Conservation (phyloP, 352 stramenopile genomes). For the Hyaloperonospora brassicae region DNA sequence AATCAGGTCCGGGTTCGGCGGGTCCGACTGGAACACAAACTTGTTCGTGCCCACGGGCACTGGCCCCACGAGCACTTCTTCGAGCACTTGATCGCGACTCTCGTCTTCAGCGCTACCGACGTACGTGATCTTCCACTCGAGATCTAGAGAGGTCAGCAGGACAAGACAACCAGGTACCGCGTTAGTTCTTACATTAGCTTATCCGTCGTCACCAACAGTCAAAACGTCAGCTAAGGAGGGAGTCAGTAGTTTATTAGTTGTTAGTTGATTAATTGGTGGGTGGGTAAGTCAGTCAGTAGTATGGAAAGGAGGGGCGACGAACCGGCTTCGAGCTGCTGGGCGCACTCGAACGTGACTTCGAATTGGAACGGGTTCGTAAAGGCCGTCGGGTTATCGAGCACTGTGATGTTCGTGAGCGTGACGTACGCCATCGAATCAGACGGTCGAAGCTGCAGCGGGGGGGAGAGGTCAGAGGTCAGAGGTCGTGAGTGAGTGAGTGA, state of each 20-base stretch:
- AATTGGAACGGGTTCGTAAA: conserved; percentile 99
- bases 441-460: background rate
- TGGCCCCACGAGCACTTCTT: conserved; percentile 97
- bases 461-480: conserved; percentile 3
- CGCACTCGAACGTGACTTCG: conserved; percentile 99
- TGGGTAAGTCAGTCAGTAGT: too few relatives aligned
- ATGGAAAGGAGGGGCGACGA: conserved; percentile 9
- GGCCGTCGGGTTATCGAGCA: conserved; percentile 96
- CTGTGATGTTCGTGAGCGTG: conserved; percentile 90
- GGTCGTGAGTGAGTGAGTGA: background rate
- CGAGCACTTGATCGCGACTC: conserved; percentile 94
- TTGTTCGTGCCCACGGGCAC: conserved; percentile 97
- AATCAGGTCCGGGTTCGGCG: conserved; percentile 89
- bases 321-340: conserved; percentile 93
- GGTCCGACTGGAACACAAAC: conserved; percentile 96
- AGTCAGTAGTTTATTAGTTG: too few relatives aligned
- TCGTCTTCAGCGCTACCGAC: conserved; percentile 95
- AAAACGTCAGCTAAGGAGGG: too few relatives aligned
- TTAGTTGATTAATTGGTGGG: too few relatives aligned
- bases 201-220: too few relatives aligned
- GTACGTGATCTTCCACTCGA: conserved; percentile 99
- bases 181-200: too few relatives aligned
- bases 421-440: conserved; percentile 67
- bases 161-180: too few relatives aligned
- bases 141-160: conserved; percentile 50